Evolutionary conservation across 2,329 filamentous ascomycete species (phyloP).

Genomic region (Trichoderma simmonsii): DNA sequence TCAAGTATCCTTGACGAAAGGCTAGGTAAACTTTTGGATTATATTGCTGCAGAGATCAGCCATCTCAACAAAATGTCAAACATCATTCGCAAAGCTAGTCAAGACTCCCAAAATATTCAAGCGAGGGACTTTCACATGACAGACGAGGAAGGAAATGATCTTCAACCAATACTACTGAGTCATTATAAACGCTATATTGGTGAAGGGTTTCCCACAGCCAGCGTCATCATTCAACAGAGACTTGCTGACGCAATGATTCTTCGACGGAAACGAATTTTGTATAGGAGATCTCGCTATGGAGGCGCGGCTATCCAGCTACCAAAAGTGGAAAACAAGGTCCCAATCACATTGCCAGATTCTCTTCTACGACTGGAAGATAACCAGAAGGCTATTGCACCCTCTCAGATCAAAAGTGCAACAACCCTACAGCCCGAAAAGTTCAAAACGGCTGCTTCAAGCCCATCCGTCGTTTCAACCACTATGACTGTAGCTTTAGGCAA

Average conservation of each 20-base stretch:
- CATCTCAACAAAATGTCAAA: background rate
- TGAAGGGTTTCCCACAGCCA: background rate
- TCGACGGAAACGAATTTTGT: background rate
- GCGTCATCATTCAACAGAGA: background rate
- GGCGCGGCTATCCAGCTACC: background rate
- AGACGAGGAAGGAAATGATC: background rate
- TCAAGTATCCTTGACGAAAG: background rate
- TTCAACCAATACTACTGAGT: background rate
- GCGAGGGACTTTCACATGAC: background rate
- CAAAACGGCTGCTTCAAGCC: background rate
- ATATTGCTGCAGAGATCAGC: background rate
- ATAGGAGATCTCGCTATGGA: background rate
- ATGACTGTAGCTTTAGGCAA: background rate
- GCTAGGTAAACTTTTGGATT: rapidly evolving
- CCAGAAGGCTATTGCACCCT: background rate
- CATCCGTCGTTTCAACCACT: background rate
- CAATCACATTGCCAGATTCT: background rate
- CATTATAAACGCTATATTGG: background rate
- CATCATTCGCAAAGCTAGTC: background rate
- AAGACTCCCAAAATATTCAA: background rate
- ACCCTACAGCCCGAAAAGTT: background rate
- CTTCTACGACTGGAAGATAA: background rate
- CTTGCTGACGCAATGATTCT: background rate
- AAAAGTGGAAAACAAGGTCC: background rate
- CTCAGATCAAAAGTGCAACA: background rate